Base-by-base conservation (phyloP, 148 eudicot species). In the Chenopodium album region DNA sequence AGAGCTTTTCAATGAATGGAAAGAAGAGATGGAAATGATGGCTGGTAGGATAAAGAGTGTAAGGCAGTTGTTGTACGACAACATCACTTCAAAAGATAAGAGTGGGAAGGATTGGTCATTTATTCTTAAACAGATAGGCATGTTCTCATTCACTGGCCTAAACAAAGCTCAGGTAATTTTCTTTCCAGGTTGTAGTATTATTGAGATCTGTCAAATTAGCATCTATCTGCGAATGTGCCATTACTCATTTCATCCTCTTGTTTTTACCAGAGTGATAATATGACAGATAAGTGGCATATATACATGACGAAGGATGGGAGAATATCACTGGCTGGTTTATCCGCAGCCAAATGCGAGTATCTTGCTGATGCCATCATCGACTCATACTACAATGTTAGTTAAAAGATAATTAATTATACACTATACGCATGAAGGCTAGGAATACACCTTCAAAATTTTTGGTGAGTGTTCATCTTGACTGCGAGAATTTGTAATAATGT, bases 221-320 rank as follows among this genome's bases (percentile, higher is more conserved):
- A 34, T 4, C 14, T 76, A 26, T 50, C 44, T 60, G 73, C 60
- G 20, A 68, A 66, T 9, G 16, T 16, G 11, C 26, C 13, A 60
- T 56, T 32, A 63, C 32, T 37, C 56, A 47, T 63, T 20, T 54
- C 10, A 4, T 28, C 26, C 11, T 1, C 16, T 65, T 50, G 29
- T 62, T 66, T 80, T 34, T 19, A 77, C n/a, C 90, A 95, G 99
- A 94, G 97, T 60, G 99, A 95, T 44, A 95, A 92, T 85, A 95
- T 95, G 99, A 89, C 97, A 14, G 78, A 88, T 74, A 95, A 95
- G 86, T 95, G 99, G 99, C 98, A 95, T 26, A 87, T 95, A 22
- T 92, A 93, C 95, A 94, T 95, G 99, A 94, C 98, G 32, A 95
- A 95, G 85, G 99, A 95, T 28, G 99, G 99, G 76, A 93, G 99